Conservation (phyloP, 768 basidiomycete species). For the Plicaturopsis crispa region DNA sequence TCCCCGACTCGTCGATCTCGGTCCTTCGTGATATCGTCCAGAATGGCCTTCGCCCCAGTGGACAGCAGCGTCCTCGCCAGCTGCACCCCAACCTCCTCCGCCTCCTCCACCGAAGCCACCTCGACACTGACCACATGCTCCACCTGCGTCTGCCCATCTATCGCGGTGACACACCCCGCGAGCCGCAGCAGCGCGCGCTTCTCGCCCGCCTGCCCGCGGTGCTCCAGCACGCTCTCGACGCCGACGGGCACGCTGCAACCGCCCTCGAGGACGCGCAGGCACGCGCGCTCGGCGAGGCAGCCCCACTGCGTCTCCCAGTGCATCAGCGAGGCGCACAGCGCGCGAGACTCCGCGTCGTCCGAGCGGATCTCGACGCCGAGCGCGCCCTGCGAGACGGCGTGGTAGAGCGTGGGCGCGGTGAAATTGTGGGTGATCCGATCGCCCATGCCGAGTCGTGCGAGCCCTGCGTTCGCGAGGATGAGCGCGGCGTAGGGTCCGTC, state of each 20-base stretch:
- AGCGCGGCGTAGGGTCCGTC: slow-evolving; percentile 78
- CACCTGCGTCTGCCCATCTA: slow-evolving; percentile 70
- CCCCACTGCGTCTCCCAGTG: slow-evolving; percentile 74
- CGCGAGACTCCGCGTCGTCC: slow-evolving; percentile 51
- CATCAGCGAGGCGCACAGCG: slow-evolving; percentile 59
- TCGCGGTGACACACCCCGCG: slow-evolving; percentile 77
- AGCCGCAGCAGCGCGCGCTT: slow-evolving; percentile 39
- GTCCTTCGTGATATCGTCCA: slow-evolving; percentile 78
- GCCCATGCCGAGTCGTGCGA: slow-evolving; percentile 71
- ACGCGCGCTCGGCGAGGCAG: slow-evolving; percentile 81
- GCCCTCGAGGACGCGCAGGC: slow-evolving; percentile 86
- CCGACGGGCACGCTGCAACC: slow-evolving; percentile 98
- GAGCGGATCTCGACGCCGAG: slow-evolving; percentile 79
- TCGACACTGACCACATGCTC: slow-evolving; percentile 48
- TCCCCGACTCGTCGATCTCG: slow-evolving; percentile 40
- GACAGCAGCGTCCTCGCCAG: slow-evolving; percentile 61
- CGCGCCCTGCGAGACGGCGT: slow-evolving; percentile 94
- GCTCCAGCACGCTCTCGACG: slow-evolving; percentile 31
- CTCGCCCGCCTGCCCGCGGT: slow-evolving; percentile 23
- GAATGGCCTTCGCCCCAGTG: slow-evolving; percentile 67
- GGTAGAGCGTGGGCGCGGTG: slow-evolving; percentile 64
- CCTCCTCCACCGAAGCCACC: slow-evolving; percentile 48
- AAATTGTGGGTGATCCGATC: slow-evolving; percentile 73
- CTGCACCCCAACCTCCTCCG: slow-evolving; percentile 58
- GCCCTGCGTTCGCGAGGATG: slow-evolving; percentile 89